Base-by-base conservation (phyloP, 1,284 basidiomycete genomes). In the Trametes pubescens region DNA sequence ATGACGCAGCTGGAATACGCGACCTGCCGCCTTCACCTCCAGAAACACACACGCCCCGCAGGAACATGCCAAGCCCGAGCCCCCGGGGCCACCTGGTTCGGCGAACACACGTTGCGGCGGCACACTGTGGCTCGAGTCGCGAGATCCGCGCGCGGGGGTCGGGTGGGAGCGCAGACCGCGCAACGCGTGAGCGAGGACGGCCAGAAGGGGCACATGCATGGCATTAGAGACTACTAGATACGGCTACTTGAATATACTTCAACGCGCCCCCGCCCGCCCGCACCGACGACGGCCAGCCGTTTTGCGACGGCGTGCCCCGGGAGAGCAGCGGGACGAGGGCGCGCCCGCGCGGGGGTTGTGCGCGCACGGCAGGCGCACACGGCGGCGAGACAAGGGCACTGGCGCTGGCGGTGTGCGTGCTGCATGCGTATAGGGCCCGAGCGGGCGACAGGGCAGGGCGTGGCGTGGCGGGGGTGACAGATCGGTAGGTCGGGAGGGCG, bases 401-500 rank as follows among this genome's bases (percentile, higher is more conserved):
- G 22, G 24, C 14, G 47, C 24, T 43, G 24, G 47, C 11, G 47
- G 14, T 8, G 14, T 26, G 47, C 22, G 47, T 21, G 49, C 29
- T 34, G 49, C 29, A 29, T n/a, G 49, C n/a, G 34, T 51, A 51
- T 32, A 51, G 49, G 34, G 49, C 49, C 49, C 49, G 49, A 21
- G 49, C 49, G 49, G 49, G n/a, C 49, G 49, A 51, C 26, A 51
- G 18, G 49, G 49, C 49, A 32, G 13, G 26, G 48, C 26, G 48
- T 51, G 49, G 29, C 49, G 29, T 21, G 32, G 29, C 16, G 47
- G 29, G 26, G 24, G 26, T 49, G 49, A 51, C 32, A 35, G 49
- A 51, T 51, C 49, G 49, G 29, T 51, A 51, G 26, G 49, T 51
- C 48, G 48, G 48, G 16, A n/a, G 49, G 18, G 32, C 29, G 16